These are phyloP conservation scores for Periconia macrospinosa DNA, from an alignment of 2,329 filamentous ascomycete species.

Conservation along the genomic window DNA sequence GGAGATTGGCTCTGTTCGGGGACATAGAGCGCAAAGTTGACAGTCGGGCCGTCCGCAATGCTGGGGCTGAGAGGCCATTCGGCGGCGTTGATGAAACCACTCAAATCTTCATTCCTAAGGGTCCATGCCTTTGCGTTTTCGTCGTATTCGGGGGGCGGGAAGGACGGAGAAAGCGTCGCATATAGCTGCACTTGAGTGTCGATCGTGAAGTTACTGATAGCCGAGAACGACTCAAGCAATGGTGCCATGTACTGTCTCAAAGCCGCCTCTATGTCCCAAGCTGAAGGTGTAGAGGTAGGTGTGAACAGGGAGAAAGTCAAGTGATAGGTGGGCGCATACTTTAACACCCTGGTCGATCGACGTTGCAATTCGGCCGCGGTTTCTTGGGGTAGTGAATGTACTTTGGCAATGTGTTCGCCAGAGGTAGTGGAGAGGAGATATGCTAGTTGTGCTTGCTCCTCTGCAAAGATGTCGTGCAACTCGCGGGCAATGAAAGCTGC, in stretches of 20 bases:
- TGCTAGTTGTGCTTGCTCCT: constrained; percentile 81
- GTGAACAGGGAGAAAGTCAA: constrained; percentile 95
- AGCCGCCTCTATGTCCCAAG: constrained; percentile 87
- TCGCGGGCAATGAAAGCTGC: constrained; percentile 78
- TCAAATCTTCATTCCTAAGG: constrained; percentile 81
- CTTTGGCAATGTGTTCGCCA: constrained; percentile 46
- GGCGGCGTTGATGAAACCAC: constrained; percentile 94
- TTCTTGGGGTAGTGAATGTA: constrained; percentile 55
- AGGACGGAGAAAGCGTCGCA: constrained; percentile 67
- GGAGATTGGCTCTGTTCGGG: constrained; percentile 69
- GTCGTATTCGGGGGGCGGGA: constrained; percentile 60
- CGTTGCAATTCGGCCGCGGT: constrained; percentile 58
- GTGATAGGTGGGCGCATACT: constrained; percentile 92
- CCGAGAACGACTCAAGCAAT: constrained; percentile 73
- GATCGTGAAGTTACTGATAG: constrained; percentile 93
- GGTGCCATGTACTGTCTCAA: constrained; percentile 80
- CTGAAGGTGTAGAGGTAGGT: constrained; percentile 73
- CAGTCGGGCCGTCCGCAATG: constrained; percentile 87
- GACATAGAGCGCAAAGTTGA: constrained; percentile 94
- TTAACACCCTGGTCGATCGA: constrained; percentile 81
- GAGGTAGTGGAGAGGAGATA: constrained; percentile 48
- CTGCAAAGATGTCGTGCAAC: constrained; percentile 75
- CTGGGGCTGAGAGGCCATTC: constrained; percentile 96
- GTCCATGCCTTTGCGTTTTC: constrained; percentile 61
- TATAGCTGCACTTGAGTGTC: constrained; percentile 97